Evolutionary conservation across 768 basidiomycete genomes (phyloP), one percentile per base, ranked within the genome.

Genomic region (Trametes coccinea): DNA sequence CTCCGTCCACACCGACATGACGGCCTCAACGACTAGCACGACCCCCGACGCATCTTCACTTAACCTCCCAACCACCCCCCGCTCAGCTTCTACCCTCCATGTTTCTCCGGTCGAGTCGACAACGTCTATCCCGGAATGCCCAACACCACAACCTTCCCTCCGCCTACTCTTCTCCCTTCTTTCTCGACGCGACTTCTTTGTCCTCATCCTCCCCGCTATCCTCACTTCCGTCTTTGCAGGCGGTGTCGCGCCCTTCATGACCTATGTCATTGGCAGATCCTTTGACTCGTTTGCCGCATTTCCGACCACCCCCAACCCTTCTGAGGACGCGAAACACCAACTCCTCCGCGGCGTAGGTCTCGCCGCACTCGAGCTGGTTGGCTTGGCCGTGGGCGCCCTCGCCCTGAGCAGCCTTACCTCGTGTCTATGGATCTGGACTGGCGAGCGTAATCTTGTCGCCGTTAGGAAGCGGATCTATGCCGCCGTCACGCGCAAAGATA

Each of bases 221-320:
- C 7, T 81, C 55, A 78, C 85, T 11, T 88, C 92, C 17, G 57
- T 88, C 46, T 76, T 81, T 52, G 81, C 87, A 3, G 89, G 90
- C 40, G 84, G 85, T 34, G 80, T 92, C 56, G 89, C 88, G 0
- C 92, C 93, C 1, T 90, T 89, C 79, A 94, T 95, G 92, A 93
- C 93, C 6, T 77, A 83, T 34, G 84, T 92, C 67, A 78, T 94
- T 64, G 93, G 93, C 40, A 81, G 85, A 53, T 85, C 86, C 1
- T 93, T 95, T 75, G 79, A 89, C 64, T 79, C 84, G 0, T 90
- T 94, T 64, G 82, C 89, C 5, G 70, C 73, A 0, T 90, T 84
- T 72, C 80, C 85, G 17, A 70, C 78, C 13, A 71, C 76, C 11
- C 67, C 72, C 14, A 66, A 76, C 55, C 77, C 81, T 8, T 64